Evolutionary conservation across 495 filamentous ascomycete species (phyloP), one percentile per base, ranked within the genome.

Genomic region (Penicillium canariense): DNA sequence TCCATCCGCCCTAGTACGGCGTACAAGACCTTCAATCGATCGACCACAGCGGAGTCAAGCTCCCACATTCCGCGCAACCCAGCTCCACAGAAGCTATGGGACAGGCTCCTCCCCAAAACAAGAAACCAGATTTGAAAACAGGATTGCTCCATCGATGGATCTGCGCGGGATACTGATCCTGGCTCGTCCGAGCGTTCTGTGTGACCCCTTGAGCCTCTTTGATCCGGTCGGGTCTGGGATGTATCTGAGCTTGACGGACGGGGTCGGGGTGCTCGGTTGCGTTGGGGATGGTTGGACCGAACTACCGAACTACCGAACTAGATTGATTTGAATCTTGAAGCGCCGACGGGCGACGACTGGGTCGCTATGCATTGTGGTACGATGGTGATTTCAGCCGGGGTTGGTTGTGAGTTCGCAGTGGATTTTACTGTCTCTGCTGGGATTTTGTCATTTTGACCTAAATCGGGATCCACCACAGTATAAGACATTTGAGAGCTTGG

Each of bases 71-170:
- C 54, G 30, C 27, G 39, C 28, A 26, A 23, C 22, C n/a, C 46
- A 28, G 36, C 40, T 42, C 47, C 47, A 43, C 56, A 50, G 46
- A 48, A 46, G 48, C 32, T 38, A 39, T 44, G 51, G 50, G 25
- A 52, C 45, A 14, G 42, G 26, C 31, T 14, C 30, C 15, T n/a
- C 35, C 23, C 23, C 47, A 56, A 56, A 62, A 49, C 54, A 40
- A 48, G 60, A 11, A 59, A 44, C 34, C 10, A 11, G 32, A 61
- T 44, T 30, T 42, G 18, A 48, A 61, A 64, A 61, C 58, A 49
- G 58, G 61, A 59, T 63, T 60, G 39, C 35, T 36, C 22, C 54
- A 57, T 61, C 52, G 50, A 44, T 42, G 14, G 55, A 55, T 62
- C 54, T 47, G 50, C 54, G 35, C 36, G 35, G 50, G 44, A 52